Evolutionary conservation across 2,329 filamentous ascomycete species (phyloP).

Genomic region (Colletotrichum musae): DNA sequence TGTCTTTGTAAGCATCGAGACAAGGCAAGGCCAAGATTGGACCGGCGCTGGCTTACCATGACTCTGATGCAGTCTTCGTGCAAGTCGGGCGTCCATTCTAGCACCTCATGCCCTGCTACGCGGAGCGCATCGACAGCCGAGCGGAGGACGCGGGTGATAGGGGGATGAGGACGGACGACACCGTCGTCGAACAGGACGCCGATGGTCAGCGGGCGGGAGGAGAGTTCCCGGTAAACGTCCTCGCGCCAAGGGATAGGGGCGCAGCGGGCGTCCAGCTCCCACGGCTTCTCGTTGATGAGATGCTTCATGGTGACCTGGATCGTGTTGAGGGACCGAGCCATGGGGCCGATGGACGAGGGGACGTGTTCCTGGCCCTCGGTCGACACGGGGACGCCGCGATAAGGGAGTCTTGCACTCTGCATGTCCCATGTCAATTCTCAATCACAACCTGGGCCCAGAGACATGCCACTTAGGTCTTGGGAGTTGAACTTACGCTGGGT

Average conservation of each 20-base stretch:
- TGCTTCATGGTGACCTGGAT: slow-evolving; percentile 64
- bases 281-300: slow-evolving; percentile 63
- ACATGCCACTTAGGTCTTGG: too few relatives aligned
- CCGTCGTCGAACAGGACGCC: slow-evolving; percentile 66
- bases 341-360: slow-evolving; percentile 73
- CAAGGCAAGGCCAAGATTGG: not conserved
- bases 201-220: slow-evolving; percentile 62
- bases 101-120: slow-evolving; percentile 66
- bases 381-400: slow-evolving; percentile 71
- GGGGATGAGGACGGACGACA: slow-evolving; percentile 69
- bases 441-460: not conserved
- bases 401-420: slow-evolving; percentile 70
- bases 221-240: slow-evolving; percentile 55
- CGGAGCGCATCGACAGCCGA: slow-evolving; percentile 55
- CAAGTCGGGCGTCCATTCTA: slow-evolving; percentile 65
- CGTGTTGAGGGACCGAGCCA: slow-evolving; percentile 61
- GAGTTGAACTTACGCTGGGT: slow-evolving; percentile 42
- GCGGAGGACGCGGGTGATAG: slow-evolving; percentile 61
- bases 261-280: slow-evolving; percentile 68
- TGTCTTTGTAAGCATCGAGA: too few relatives aligned
- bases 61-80: slow-evolving; percentile 70
- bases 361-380: slow-evolving; percentile 76
- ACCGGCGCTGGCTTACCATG: slow-evolving; percentile 56
- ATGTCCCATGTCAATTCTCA: too few relatives aligned
- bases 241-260: slow-evolving; percentile 68